Percentiles rank a stretch among this genome's conserved stretches.
Conservation (phyloP, 805 yeast species). For the Zygosaccharomyces lentus region DNA sequence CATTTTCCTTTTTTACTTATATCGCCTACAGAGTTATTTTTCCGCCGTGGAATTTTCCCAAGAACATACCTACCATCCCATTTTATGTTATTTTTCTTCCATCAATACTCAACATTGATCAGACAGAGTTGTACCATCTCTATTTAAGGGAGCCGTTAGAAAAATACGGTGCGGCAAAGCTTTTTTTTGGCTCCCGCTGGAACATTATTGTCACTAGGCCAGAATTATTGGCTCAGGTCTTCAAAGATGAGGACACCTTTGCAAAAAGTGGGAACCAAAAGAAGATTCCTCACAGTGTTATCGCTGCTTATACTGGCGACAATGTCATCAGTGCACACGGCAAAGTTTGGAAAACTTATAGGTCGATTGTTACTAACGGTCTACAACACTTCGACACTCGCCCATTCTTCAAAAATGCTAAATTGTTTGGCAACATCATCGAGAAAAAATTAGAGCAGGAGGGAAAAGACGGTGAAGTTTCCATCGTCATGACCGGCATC, state of each 20-base stretch:
- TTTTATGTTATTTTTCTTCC: constrained; percentile 53
- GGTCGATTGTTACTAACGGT: constrained; percentile 43
- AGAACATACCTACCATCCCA: constrained; percentile 56
- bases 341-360: constrained; percentile 45
- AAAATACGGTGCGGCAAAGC: constrained; percentile 53
- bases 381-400: constrained; percentile 46
- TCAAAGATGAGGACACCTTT: constrained; percentile 46
- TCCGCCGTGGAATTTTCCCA: constrained; percentile 52
- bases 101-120: constrained; percentile 43
- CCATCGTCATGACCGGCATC: constrained; percentile 36
- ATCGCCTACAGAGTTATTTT: constrained; percentile 21
- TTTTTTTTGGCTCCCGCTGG: constrained; percentile 60
- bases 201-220: constrained; percentile 51
- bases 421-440: constrained; percentile 32
- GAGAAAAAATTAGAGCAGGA: constrained; percentile 9
- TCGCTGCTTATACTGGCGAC: constrained; percentile 55
- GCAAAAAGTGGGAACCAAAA: constrained; percentile 59
- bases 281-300: constrained; percentile 52
- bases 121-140: constrained; percentile 41
- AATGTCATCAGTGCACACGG: constrained; percentile 60
- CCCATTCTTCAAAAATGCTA: constrained; percentile 40
- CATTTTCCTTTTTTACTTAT: constrained; percentile 5
- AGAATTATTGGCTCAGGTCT: constrained; percentile 41
- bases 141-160: constrained; percentile 45
- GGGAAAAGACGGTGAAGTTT: background rate